Conservation (phyloP, 768 basidiomycete species). For the Mrakia frigida region DNA sequence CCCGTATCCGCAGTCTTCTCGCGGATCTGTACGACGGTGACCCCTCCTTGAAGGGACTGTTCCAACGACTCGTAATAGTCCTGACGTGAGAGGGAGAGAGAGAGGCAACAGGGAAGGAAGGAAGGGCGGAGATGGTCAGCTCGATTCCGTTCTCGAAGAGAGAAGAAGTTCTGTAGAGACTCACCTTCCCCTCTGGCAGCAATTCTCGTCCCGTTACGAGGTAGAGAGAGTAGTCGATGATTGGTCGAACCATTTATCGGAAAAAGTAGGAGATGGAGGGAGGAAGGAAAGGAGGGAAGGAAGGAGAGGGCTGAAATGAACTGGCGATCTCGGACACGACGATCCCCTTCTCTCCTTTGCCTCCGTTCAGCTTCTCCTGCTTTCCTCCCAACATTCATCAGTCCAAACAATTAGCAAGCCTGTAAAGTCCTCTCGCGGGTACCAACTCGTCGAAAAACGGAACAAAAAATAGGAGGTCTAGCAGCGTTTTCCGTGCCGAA, state of each 20-base stretch:
- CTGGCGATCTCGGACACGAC: no score
- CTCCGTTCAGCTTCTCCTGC: no score
- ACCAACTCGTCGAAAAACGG: no score
- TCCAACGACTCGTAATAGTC: slow-evolving; percentile 61
- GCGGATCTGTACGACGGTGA: slow-evolving; percentile 81
- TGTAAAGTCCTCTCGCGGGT: no score
- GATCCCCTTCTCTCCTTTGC: no score
- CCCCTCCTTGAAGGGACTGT: slow-evolving; percentile 76
- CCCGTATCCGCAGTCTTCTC: slow-evolving; percentile 78
- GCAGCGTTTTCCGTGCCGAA: no score
- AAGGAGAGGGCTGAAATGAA: not conserved
- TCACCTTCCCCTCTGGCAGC: slow-evolving; percentile 69
- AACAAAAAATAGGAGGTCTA: no score
- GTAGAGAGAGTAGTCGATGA: slow-evolving; percentile 57
- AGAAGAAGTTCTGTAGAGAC: not conserved
- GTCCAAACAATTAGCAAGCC: no score
- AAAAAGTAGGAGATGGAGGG: not conserved
- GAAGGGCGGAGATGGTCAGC: slow-evolving; percentile 3
- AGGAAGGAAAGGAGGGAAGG: not conserved
- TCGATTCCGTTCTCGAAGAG: not conserved
- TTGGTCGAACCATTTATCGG: slow-evolving; percentile 19
- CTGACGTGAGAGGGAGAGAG: slow-evolving; percentile 43
- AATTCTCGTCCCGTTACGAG: slow-evolving; percentile 78
- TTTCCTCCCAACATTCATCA: no score
- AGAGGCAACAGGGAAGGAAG: not conserved